Base-by-base conservation (phyloP, 176 grass and related monocot genomes). In the Canna indica region DNA sequence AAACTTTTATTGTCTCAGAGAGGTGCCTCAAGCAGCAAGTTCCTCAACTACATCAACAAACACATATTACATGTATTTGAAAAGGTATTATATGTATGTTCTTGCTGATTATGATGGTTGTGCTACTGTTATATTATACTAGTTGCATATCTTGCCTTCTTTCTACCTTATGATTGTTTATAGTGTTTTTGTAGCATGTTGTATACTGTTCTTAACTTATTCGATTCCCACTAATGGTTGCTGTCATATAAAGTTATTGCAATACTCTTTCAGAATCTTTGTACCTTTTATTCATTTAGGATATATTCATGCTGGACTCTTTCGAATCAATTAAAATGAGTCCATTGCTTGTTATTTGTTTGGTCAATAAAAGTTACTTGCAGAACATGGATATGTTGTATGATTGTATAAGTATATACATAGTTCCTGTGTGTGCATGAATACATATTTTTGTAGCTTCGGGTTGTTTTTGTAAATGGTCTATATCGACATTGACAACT, bases 21-120 rank as follows among this genome's bases (percentile, higher is more conserved):
- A 81, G 95, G 95, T 78, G 95, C 80, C 66, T 99, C 95, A 36
- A 88, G 82, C 78, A 90, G 90, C 90, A 99, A 99, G 73, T 99
- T 99, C 67, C 86, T 99, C 33, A 90, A 79, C 67, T 99, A 90
- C 75, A 85, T 91, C 0, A 80, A 87, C 82, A 94, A 90, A 78
- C 90, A 99, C 79, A 93, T 99, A 16, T 63, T 99, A 48, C 95
- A 86, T 86, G 84, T 90, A 68, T 90, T 99, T 53, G 95, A 99
- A 64, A 99, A 94, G 95, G 95, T 99, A 90, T 80, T 33, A 11
- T 42, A 26, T 22, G 33, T 73, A 22, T 27, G 45, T 9, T 9
- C 27, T 13, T 48, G 46, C 29, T 38, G 33, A 66, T 39, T 66
- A 8, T 39, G 7, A n/a, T n/a, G 13, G 33, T 38, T 4, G 39